These are phyloP conservation scores for Boletus eberwhitei DNA, from an alignment of 768 basidiomycete species.

Conservation along the genomic window DNA sequence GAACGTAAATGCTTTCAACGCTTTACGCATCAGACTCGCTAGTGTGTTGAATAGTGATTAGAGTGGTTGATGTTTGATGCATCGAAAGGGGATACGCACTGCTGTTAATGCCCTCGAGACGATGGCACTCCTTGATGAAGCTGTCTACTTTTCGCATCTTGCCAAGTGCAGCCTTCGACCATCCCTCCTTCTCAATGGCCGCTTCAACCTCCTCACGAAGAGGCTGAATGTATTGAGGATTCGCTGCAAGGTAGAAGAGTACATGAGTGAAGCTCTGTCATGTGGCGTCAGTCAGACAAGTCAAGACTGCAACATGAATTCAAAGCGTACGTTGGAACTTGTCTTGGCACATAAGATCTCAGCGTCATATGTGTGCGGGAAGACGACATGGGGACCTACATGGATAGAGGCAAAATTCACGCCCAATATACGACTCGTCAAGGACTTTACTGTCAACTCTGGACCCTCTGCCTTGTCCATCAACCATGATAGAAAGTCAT, in stretches of 20 bases:
- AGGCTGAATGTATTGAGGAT: slow-evolving; percentile 32
- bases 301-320: too few relatives aligned
- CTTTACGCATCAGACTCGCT: slow-evolving; percentile 33
- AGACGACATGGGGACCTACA: slow-evolving; percentile 8
- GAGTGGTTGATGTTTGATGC: background rate
- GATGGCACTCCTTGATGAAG: slow-evolving; percentile 37
- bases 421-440: slow-evolving; percentile 16
- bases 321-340: background rate
- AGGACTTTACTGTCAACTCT: slow-evolving; percentile 16
- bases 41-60: background rate
- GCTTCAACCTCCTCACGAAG: slow-evolving; percentile 38
- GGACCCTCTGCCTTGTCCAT: slow-evolving; percentile 23
- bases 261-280: slow-evolving; percentile 24
- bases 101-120: slow-evolving; percentile 27
- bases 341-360: background rate
- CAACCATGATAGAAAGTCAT: slow-evolving; percentile 34
- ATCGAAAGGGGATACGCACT: slow-evolving; percentile 14
- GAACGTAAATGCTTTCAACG: slow-evolving; percentile 32
- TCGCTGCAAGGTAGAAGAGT: slow-evolving; percentile 34
- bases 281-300: background rate
- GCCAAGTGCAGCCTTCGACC: slow-evolving; percentile 23
- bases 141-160: slow-evolving; percentile 38
- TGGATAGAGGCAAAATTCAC: slow-evolving; percentile 22
- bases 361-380: too few relatives aligned
- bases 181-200: slow-evolving; percentile 26